Evolutionary conservation across 2,329 filamentous ascomycete species (phyloP).

Genomic region (Epichloe coenophiala): DNA sequence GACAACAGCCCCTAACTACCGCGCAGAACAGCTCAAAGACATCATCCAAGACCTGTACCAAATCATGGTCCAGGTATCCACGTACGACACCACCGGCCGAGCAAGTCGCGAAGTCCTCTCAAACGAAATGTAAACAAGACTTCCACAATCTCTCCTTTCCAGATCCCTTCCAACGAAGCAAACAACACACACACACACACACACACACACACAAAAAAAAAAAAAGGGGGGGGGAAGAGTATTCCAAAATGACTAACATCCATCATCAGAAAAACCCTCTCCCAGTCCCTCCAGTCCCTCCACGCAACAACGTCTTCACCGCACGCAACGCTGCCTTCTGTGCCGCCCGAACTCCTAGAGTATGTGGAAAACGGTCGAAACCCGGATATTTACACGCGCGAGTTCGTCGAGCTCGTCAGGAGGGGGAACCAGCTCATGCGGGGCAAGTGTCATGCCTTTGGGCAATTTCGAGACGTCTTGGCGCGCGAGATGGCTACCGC

Average conservation of each 20-base stretch:
- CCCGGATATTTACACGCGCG: slow-evolving; percentile 61
- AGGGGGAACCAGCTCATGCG: slow-evolving; percentile 53
- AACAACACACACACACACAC: neutral
- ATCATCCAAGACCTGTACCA: slow-evolving; percentile 52
- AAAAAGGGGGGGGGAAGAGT: neutral
- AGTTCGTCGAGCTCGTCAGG: slow-evolving; percentile 57
- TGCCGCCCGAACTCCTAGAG: slow-evolving; percentile 50
- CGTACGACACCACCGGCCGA: slow-evolving; percentile 41
- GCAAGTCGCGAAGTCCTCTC: slow-evolving; percentile 43
- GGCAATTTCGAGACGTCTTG: slow-evolving; percentile 45
- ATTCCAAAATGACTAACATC: neutral
- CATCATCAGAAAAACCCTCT: slow-evolving; percentile 25
- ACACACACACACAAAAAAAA: neutral
- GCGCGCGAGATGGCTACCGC: slow-evolving; percentile 43
- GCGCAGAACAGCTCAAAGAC: slow-evolving; percentile 43
- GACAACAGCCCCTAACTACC: neutral
- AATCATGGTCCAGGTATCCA: slow-evolving; percentile 47
- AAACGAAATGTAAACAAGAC: slow-evolving; percentile 30
- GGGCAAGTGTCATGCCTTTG: slow-evolving; percentile 51
- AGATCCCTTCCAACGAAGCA: neutral
- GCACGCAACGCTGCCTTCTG: slow-evolving; percentile 28
- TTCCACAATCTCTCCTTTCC: neutral
- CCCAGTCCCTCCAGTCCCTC: slow-evolving; percentile 23
- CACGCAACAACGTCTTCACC: slow-evolving; percentile 28
- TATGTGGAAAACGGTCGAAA: slow-evolving; percentile 62